Percentiles rank a stretch among this genome's conserved stretches.
These are phyloP conservation scores for Neoboletus subvelutipes DNA, from an alignment of 768 basidiomycete genomes.

Conservation along the genomic window DNA sequence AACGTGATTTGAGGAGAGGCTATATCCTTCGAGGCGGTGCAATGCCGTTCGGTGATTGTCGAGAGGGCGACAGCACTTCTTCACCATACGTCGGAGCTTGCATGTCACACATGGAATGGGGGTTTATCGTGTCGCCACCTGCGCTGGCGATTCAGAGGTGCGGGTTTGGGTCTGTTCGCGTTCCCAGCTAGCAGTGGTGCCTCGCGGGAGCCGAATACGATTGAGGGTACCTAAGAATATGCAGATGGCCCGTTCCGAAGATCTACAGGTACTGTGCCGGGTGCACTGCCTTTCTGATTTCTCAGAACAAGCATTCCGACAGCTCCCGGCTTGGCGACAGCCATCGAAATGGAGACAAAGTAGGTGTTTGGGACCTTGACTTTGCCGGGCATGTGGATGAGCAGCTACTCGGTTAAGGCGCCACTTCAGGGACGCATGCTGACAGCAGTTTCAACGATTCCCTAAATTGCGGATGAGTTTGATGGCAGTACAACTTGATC, in stretches of 20 bases:
- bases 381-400: neutral
- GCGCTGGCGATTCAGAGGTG: neutral
- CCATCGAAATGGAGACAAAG: neutral
- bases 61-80: slow-evolving; percentile 14
- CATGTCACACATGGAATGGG: neutral
- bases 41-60: slow-evolving; percentile 10
- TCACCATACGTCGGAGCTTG: neutral
- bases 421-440: slow-evolving; percentile 16
- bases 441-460: slow-evolving; percentile 14
- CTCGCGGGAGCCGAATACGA: neutral
- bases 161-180: no score
- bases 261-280: slow-evolving; percentile 19
- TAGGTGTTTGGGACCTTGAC: neutral
- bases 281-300: slow-evolving; percentile 20
- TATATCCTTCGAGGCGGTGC: slow-evolving; percentile 5
- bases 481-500: slow-evolving; percentile 32
- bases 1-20: slow-evolving; percentile 6
- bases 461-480: slow-evolving; percentile 26
- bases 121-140: neutral
- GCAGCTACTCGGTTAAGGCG: slow-evolving; percentile 9
- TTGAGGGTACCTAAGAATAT: slow-evolving; percentile 1
- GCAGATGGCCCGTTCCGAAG: neutral
- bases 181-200: neutral
- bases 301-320: slow-evolving; percentile 7
- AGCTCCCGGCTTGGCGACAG: slow-evolving; percentile 1